A percentile compares a stretch with the other conserved stretches of the same genome.
These are phyloP conservation scores for Trichophyton benhamiae DNA, from an alignment of 2,329 filamentous ascomycete species.

Conservation along the genomic window DNA sequence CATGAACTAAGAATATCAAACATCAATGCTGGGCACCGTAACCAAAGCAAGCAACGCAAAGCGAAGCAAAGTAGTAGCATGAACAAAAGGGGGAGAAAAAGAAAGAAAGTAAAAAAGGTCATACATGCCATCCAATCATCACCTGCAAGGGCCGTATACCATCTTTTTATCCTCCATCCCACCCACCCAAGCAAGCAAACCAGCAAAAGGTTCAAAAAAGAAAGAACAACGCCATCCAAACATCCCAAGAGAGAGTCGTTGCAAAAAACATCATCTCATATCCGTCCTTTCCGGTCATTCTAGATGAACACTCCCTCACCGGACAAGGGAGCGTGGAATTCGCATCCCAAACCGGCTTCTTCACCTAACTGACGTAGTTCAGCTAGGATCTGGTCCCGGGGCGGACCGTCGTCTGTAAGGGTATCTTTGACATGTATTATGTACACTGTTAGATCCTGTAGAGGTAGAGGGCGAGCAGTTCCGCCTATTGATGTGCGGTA, in stretches of 20 bases:
- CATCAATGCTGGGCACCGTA: neutral
- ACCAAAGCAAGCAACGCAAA: neutral
- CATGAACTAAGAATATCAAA: neutral
- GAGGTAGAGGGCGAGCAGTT: conserved; percentile 29
- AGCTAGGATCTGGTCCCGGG: conserved; percentile 53
- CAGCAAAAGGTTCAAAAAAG: too few species aligned
- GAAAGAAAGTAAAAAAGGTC: neutral
- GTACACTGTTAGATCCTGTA: conserved; percentile 65
- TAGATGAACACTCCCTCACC: conserved; percentile 45
- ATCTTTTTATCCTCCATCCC: neutral
- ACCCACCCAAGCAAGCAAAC: neutral
- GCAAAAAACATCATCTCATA: neutral
- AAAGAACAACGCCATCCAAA: neutral
- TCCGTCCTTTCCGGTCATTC: neutral
- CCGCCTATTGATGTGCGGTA: neutral
- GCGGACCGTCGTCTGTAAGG: conserved; percentile 55
- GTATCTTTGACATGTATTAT: conserved; percentile 92
- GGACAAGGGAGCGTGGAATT: conserved; percentile 59
- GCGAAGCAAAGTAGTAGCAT: neutral
- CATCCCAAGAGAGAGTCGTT: neutral
- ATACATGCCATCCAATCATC: neutral
- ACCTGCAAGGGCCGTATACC: neutral
- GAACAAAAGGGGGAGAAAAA: neutral
- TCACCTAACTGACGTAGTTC: conserved; percentile 57
- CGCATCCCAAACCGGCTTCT: conserved; percentile 58